A percentile compares a stretch with the other conserved stretches of the same genome.
Evolutionary conservation across 768 basidiomycete genomes (phyloP).

Genomic region (Naganishia randhawae): DNA sequence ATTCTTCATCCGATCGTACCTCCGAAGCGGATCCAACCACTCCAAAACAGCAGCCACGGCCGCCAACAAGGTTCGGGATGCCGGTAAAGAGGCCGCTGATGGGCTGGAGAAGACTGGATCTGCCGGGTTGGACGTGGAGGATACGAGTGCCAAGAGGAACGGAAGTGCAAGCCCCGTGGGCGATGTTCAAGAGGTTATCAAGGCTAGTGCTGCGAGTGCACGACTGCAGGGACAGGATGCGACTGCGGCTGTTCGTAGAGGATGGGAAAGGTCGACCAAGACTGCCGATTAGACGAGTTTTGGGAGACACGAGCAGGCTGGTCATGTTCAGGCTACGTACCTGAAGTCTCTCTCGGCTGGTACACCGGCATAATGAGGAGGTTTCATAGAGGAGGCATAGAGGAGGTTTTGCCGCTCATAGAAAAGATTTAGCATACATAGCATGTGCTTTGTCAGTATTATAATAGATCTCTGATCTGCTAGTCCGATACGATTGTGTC

Average conservation of each 20-base stretch:
- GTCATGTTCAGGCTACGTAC: too few relatives aligned
- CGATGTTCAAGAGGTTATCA: conserved; percentile 8
- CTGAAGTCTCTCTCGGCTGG: too few relatives aligned
- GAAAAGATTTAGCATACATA: not conserved
- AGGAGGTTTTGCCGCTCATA: not conserved
- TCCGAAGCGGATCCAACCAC: not conserved
- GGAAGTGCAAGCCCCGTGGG: not conserved
- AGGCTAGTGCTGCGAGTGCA: conserved; percentile 9
- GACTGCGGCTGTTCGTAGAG: conserved; percentile 6
- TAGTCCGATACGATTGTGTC: not conserved
- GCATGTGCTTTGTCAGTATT: not conserved
- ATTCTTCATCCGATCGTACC: conserved; percentile 42
- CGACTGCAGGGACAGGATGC: conserved; percentile 19
- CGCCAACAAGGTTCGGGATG: conserved; percentile 14
- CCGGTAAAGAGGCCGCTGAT: conserved; percentile 16
- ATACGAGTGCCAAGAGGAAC: conserved; percentile 22
- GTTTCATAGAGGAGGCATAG: not conserved
- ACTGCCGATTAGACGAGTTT: conserved; percentile 16
- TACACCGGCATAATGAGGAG: not conserved
- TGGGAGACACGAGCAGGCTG: too few relatives aligned
- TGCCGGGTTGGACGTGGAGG: conserved; percentile 13
- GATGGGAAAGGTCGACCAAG: conserved; percentile 28
- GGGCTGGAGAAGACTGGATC: conserved; percentile 16
- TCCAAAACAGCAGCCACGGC: not conserved
- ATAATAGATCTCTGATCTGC: not conserved